Evolutionary conservation across 345 rosid genomes (phyloP), one percentile per base, ranked within the genome.

Genomic region (Noccaea bulbosa): DNA sequence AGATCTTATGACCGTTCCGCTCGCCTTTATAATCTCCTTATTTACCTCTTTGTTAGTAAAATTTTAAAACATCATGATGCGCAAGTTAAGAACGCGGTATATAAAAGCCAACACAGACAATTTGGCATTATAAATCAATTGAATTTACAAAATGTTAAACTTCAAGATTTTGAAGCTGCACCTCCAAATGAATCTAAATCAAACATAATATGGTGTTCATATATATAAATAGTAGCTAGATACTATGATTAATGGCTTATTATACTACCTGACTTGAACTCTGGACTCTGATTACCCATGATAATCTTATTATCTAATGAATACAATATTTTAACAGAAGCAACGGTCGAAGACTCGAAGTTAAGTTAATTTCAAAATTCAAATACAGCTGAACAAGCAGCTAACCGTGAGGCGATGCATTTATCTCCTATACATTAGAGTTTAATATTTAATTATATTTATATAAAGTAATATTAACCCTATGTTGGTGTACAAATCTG

Each of bases 351-450:
- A 45, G 37, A 49, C 64, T 14, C 62, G 64, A 55, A 45, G 37
- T 52, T 72, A 45, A 45, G 50, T 38, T 35, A 5, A 57, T 46
- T 72, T 72, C 70, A 64, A 72, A 72, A 24, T 72, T 72, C 64
- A 56, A 55, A 64, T 8, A 64, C 49, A 15, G 17, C 20, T 46
- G 70, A 62, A 45, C 53, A 34, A 46, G 41, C 20, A 72, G 16
- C 76, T 64, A 72, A 46, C 11, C 34, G 47, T 30, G 64, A 63
- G 43, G 57, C 34, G 33, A 72, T 55, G 64, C 57, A 64, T 64
- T 45, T 54, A 43, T 10, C 52, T 70, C 38, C 27, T 8, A 33
- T 51, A 43, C 37, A 14, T 11, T 43, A 9, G 46, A 43, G 14
- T 54, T 22, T 35, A 35, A 8, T 30, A 41, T 40, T 0, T 39